phyloP scores from a whole-genome alignment of 2,329 filamentous ascomycete species.

The Podosphaera aphanis region DNA sequence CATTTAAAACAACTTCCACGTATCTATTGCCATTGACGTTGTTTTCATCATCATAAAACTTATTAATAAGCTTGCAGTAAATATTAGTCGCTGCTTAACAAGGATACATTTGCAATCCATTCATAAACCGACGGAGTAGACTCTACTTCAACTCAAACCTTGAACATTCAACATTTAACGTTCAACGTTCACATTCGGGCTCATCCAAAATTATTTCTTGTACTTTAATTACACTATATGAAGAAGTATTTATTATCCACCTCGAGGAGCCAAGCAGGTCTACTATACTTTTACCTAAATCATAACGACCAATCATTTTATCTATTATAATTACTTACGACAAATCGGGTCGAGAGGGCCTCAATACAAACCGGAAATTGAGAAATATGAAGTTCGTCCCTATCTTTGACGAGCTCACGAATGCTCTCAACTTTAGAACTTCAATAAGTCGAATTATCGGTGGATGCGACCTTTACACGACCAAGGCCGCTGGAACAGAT shows the following conservation, averaged over 20 bases:
- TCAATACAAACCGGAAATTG: not conserved
- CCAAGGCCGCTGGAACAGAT: slow-evolving; percentile 81
- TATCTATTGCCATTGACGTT: not conserved
- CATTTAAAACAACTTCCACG: not conserved
- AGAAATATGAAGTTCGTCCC: slow-evolving; percentile 53
- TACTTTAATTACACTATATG: not conserved
- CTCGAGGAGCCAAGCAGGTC: not conserved
- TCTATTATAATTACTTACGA: not conserved
- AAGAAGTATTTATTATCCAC: not conserved
- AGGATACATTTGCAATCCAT: not conserved
- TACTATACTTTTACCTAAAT: not conserved
- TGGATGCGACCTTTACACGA: slow-evolving; percentile 90
- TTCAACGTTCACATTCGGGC: not conserved
- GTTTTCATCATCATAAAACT: not conserved
- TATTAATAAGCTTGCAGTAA: not conserved
- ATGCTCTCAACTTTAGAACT: slow-evolving; percentile 87
- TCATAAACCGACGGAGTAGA: not conserved
- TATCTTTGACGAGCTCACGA: slow-evolving; percentile 75
- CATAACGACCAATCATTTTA: not conserved
- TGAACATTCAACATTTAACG: not conserved
- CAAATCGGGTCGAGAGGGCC: slow-evolving; percentile 6
- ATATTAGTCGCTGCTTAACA: not conserved
- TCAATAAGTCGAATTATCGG: slow-evolving; percentile 79
- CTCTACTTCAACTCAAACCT: not conserved
- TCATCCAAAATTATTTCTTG: not conserved